phyloP scores from a whole-genome alignment of 2,329 filamentous ascomycete genomes.

The Cercospora janseana region DNA sequence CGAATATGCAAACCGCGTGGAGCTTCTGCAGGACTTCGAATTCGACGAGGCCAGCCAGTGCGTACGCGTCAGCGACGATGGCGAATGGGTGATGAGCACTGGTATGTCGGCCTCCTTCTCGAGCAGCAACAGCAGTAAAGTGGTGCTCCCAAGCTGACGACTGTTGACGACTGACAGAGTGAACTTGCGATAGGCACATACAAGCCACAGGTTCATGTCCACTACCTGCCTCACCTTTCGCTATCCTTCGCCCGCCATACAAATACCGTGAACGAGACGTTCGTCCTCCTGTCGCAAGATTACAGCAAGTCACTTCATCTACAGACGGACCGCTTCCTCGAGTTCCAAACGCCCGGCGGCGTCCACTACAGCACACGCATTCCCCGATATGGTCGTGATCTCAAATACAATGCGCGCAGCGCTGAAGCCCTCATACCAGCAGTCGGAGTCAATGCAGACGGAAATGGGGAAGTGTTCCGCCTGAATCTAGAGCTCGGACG shows the following conservation, averaged over 20 bases:
- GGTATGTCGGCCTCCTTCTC: constrained; percentile 55
- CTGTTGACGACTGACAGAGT: constrained; percentile 29
- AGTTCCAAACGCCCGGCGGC: constrained; percentile 87
- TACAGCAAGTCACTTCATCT: constrained; percentile 94
- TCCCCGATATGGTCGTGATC: constrained; percentile 85
- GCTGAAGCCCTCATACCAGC: constrained; percentile 84
- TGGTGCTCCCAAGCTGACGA: constrained; percentile 21
- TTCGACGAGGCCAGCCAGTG: constrained; percentile 95
- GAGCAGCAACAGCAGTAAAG: not conserved
- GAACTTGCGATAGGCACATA: constrained; percentile 54
- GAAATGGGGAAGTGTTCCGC: constrained; percentile 86
- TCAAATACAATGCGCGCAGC: constrained; percentile 77
- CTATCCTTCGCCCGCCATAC: constrained; percentile 94
- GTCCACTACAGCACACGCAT: constrained; percentile 87
- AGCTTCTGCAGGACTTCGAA: constrained; percentile 94
- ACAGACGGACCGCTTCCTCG: constrained; percentile 84
- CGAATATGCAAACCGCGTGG: constrained; percentile 90
- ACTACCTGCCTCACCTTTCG: constrained; percentile 87
- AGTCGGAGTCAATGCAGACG: constrained; percentile 81
- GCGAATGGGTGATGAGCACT: constrained; percentile 95
- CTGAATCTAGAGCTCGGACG: constrained; percentile 87
- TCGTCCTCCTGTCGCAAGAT: constrained; percentile 81
- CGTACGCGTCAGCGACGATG: constrained; percentile 87
- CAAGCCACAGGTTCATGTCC: constrained; percentile 87
- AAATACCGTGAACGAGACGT: constrained; percentile 84